phyloP scores from a whole-genome alignment of 1,284 basidiomycete genomes.

The Rhizoctonia solani region DNA sequence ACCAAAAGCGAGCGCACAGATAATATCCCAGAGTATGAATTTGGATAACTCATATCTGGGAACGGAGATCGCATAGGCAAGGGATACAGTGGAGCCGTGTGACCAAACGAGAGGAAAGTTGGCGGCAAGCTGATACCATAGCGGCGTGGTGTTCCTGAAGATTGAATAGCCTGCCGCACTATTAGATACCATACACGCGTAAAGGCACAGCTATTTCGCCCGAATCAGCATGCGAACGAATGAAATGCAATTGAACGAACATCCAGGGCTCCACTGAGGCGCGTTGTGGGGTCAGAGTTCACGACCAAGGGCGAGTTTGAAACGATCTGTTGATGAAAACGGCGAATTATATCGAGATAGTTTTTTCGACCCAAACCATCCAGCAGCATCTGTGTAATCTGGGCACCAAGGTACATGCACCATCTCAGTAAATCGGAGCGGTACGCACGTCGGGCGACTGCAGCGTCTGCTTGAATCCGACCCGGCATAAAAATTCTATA shows the following conservation, averaged over 20 bases:
- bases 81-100: neutral
- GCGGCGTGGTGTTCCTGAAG: neutral
- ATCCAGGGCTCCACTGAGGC: neutral
- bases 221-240: neutral
- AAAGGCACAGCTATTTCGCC: neutral
- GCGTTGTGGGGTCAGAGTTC: neutral
- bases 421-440: neutral
- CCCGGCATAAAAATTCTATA: neutral
- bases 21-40: neutral
- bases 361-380: neutral
- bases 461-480: neutral
- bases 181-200: conserved; percentile 4
- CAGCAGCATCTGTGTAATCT: neutral
- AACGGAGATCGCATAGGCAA: neutral
- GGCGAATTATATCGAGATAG: neutral
- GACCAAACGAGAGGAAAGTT: neutral
- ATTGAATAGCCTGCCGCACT: neutral
- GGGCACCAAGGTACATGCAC: conserved; percentile 13
- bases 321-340: neutral
- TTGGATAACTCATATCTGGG: neutral
- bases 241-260: neutral
- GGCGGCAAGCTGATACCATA: neutral
- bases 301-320: neutral
- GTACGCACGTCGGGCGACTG: neutral
- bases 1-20: neutral